phyloP scores from a whole-genome alignment of 129 eudicot genomes.

The Rutidosis leptorrhynchoides region DNA sequence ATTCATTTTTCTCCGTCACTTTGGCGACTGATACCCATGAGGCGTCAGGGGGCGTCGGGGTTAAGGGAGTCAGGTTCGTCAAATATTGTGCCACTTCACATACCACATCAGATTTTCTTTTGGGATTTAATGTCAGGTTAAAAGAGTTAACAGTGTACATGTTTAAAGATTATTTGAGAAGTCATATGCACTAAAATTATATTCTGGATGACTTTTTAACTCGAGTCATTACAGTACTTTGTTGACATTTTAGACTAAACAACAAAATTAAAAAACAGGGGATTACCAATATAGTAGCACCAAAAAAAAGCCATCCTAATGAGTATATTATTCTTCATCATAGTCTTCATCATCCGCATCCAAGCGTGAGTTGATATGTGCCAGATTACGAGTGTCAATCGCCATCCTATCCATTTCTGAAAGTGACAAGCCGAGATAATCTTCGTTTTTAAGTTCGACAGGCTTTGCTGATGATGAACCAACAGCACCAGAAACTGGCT shows the following conservation, averaged over 20 bases:
- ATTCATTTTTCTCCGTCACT: too few species aligned
- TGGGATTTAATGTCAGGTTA: too few species aligned
- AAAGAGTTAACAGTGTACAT: too few species aligned
- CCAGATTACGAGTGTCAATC: slow-evolving; percentile 59
- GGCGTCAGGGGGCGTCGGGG: too few species aligned
- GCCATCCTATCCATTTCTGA: slow-evolving; percentile 74
- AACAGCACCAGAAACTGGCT: slow-evolving; percentile 22
- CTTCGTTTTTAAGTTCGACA: slow-evolving; percentile 45
- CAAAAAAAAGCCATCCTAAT: slow-evolving; percentile 3
- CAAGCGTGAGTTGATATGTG: slow-evolving; percentile 46
- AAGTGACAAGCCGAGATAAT: slow-evolving; percentile 56
- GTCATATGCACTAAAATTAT: too few species aligned
- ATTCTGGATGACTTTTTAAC: too few species aligned
- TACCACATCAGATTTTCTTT: too few species aligned
- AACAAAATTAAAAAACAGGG: slow-evolving; percentile 8
- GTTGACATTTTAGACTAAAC: not conserved
- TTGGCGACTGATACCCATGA: too few species aligned
- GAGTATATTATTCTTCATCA: slow-evolving; percentile 56
- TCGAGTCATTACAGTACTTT: not conserved
- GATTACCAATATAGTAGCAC: not conserved
- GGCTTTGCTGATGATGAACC: slow-evolving; percentile 26
- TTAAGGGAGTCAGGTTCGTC: too few species aligned
- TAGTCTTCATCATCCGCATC: slow-evolving; percentile 90
- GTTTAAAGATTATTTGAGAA: too few species aligned
- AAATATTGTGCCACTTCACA: too few species aligned